Conservation (phyloP, 441 rosid genomes). For the Kokia cookei region DNA sequence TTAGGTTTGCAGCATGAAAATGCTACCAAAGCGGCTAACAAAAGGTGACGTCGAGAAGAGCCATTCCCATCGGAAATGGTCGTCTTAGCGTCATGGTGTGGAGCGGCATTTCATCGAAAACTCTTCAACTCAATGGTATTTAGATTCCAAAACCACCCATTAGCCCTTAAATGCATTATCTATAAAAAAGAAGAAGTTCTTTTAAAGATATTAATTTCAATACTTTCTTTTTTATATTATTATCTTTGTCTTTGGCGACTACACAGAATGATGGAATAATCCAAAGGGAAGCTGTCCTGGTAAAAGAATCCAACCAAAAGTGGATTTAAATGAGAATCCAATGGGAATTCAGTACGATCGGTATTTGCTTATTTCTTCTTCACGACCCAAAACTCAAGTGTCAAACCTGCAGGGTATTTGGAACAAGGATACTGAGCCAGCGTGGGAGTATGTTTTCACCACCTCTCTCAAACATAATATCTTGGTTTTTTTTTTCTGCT, state of each 20-base stretch:
- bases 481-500: background rate
- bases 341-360: conserved; percentile 79
- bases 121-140: conserved; percentile 71
- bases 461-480: background rate
- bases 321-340: conserved; percentile 33
- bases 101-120: conserved; percentile 75
- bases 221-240: no score
- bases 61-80: conserved; percentile 88
- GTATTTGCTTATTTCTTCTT: conserved; percentile 82
- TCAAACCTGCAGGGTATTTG: conserved; percentile 91
- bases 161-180: no score
- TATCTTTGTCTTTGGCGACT: no score
- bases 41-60: background rate
- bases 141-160: background rate
- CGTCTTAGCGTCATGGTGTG: conserved; percentile 92
- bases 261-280: background rate
- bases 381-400: conserved; percentile 85
- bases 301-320: conserved; percentile 51
- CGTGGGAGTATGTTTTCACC: conserved; percentile 66
- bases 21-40: no score
- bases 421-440: conserved; percentile 73
- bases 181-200: background rate
- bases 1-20: conserved; percentile 3
- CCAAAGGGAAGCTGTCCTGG: conserved; percentile 73
- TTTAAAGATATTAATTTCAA: background rate